These are phyloP conservation scores for Rhodotorula kratochvilovae DNA, from an alignment of 768 basidiomycete genomes.

Conservation along the genomic window DNA sequence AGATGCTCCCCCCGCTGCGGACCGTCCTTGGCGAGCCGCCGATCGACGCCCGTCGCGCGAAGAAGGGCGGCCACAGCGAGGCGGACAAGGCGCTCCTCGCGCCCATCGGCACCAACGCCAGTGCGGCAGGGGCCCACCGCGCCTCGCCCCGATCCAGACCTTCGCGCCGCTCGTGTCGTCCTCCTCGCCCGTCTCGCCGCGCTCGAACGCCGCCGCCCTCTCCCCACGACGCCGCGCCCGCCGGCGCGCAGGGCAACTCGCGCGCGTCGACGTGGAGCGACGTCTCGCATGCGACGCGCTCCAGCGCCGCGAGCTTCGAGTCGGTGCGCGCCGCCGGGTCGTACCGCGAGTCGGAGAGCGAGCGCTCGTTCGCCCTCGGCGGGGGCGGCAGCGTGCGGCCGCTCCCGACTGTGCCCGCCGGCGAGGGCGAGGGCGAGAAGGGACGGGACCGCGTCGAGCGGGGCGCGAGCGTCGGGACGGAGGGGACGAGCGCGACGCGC, in stretches of 20 bases:
- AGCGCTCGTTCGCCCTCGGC: neutral
- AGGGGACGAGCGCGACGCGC: slow-evolving; percentile 4
- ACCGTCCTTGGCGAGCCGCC: slow-evolving; percentile 16
- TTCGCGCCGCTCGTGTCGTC: slow-evolving; percentile 7
- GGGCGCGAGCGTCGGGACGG: slow-evolving; percentile 5
- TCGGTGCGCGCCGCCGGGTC: slow-evolving; percentile 2
- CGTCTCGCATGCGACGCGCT: neutral
- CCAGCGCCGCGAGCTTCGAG: slow-evolving; percentile 14
- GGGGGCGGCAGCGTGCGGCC: neutral
- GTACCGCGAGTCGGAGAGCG: neutral
- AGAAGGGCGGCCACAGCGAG: slow-evolving; percentile 12
- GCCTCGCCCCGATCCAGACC: slow-evolving; percentile 20
- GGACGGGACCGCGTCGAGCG: neutral
- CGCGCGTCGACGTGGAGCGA: slow-evolving; percentile 16
- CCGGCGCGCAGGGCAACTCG: neutral
- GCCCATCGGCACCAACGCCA: slow-evolving; percentile 6
- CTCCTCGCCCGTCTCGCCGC: slow-evolving; percentile 2
- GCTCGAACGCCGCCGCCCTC: neutral
- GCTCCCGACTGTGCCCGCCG: neutral
- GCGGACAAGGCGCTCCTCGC: slow-evolving; percentile 34
- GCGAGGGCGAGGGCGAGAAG: neutral
- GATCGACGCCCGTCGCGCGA: neutral
- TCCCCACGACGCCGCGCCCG: neutral
- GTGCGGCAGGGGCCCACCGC: neutral
- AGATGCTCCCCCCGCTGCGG: slow-evolving; percentile 29